These are phyloP conservation scores for Castanea sativa DNA, from an alignment of 306 rosid genomes.

Conservation along the genomic window DNA sequence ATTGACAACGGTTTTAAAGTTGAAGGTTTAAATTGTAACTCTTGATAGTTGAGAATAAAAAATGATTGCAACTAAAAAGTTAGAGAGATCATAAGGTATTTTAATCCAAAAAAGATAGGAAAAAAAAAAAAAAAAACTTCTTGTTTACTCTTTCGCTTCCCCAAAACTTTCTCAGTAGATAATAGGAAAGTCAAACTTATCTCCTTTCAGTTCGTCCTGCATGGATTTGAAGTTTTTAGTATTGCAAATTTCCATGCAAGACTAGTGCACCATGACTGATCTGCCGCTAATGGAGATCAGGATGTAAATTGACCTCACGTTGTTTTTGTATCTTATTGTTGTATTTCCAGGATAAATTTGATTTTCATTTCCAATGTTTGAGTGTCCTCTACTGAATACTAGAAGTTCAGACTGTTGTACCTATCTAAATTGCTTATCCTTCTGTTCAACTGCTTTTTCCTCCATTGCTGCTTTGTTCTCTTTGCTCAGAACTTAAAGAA, in stretches of 20 bases:
- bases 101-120: not conserved
- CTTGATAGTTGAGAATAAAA: too few species aligned
- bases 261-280: slow-evolving; percentile 25
- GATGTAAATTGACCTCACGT: slow-evolving; percentile 10
- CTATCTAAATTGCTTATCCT: too few species aligned
- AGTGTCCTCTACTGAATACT: not conserved
- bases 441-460: too few species aligned
- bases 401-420: too few species aligned
- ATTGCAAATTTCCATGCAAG: slow-evolving; percentile 24
- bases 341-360: not conserved
- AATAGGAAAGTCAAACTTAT: slow-evolving; percentile 41
- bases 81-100: too few species aligned
- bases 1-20: too few species aligned
- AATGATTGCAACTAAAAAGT: too few species aligned
- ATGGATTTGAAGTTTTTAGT: slow-evolving; percentile 35
- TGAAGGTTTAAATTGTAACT: too few species aligned
- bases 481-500: too few species aligned
- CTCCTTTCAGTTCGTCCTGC: slow-evolving; percentile 54
- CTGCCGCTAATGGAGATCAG: slow-evolving; percentile 19
- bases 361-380: not conserved
- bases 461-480: too few species aligned
- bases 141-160: slow-evolving; percentile 10
- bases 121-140: not conserved
- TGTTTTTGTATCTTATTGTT: not conserved
- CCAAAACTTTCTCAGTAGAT: slow-evolving; percentile 10